A percentile compares a stretch with the other conserved stretches of the same genome.
Evolutionary conservation across 495 filamentous ascomycete species (phyloP).

Genomic region (Cercophora samala): DNA sequence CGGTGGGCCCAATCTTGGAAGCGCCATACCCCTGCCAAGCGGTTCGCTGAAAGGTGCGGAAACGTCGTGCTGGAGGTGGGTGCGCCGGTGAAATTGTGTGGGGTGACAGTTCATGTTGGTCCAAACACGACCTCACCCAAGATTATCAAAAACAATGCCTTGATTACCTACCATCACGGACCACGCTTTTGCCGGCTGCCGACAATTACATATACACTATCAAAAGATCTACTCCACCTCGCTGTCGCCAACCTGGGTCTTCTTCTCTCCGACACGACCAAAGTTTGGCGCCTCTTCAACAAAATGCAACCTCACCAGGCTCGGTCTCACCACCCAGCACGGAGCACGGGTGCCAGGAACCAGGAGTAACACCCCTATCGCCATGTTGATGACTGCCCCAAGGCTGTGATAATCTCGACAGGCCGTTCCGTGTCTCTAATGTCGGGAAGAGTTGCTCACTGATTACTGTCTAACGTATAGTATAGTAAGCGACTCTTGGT

Average conservation of each 20-base stretch:
- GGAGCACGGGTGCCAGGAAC: too few species aligned
- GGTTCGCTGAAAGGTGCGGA: not conserved
- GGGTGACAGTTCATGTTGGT: not conserved
- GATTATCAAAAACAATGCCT: not conserved
- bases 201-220: not conserved
- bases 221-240: not conserved
- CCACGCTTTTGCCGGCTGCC: not conserved
- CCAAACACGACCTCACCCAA: not conserved
- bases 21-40: slow-evolving; percentile 13
- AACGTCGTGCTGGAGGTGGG: not conserved
- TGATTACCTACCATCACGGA: not conserved
- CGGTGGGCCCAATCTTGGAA: slow-evolving; percentile 26
- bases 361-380: not conserved
- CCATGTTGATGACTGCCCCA: too few species aligned
- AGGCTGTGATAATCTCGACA: too few species aligned
- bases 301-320: not conserved
- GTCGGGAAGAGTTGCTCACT: too few species aligned
- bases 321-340: too few species aligned
- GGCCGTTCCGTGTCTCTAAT: too few species aligned
- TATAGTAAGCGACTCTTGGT: too few species aligned
- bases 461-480: too few species aligned
- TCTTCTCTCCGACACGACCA: not conserved
- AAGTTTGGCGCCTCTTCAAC: not conserved
- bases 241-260: not conserved
- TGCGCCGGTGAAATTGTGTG: not conserved